Base-by-base conservation (phyloP, 257 asterid genomes). In the Ajuga chamaepitys region DNA sequence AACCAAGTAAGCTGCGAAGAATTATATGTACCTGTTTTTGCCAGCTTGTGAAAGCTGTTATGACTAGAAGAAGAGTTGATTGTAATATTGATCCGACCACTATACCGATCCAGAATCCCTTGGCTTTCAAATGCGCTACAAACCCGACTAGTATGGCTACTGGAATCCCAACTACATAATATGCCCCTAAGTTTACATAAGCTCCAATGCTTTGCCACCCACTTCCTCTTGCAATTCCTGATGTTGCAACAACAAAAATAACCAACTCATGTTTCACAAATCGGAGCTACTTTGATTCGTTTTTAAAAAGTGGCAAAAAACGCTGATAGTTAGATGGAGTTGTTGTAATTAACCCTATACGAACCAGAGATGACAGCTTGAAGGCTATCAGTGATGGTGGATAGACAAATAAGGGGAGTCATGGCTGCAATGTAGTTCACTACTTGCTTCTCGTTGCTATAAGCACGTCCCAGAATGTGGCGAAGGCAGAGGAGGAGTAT, bases 121-220 rank as follows among this genome's bases (percentile, higher is more conserved):
- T 72, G 24, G 80, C 93, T 66, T 70, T 77, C 30, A 76, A 22
- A 3, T 77, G 75, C 9, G 21, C 22, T 9, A 51, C 25, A 40
- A 86, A 83, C 3, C 86, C 85, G 0, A 81, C 42, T 3, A 66
- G 37, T 46, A 75, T 40, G 3, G 84, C 79, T 1, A 79, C 58
- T 9, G 94, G 94, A 21, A 82, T 73, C 58, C 87, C 93, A 20
- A 74, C 60, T 1, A 80, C 10, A 51, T 80, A 85, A 52, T 65
- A 86, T 32, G 87, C 71, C 44, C 72, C 89, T 21, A 86, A 53
- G 68, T 86, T 86, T 4, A 83, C 74, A 45, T 77, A 79, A 16
- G 84, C 87, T 51, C 94, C 89, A 9, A 81, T 41, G 5, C 71
- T 82, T 48, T 86, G 89, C 94, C 87, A 81, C 17, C 89, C 94